Base-by-base conservation (phyloP, 1,284 basidiomycete species). In the Rhodotorula sp. region DNA sequence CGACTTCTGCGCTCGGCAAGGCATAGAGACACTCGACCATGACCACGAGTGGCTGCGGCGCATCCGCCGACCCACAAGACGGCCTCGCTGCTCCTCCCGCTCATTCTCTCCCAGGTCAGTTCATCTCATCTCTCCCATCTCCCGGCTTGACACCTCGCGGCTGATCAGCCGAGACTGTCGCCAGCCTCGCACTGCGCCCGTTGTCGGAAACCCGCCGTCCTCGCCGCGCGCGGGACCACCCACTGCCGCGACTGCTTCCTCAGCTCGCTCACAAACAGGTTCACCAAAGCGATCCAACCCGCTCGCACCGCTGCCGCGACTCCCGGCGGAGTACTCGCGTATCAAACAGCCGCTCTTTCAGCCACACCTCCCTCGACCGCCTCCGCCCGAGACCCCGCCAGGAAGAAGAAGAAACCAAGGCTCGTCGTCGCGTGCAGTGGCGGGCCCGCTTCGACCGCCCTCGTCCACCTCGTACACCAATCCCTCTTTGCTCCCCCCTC, bases 401-500 rank as follows among this genome's bases (percentile, higher is more conserved):
- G n/a, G n/a, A n/a, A n/a, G n/a, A n/a, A 31, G n/a, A 23, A 34
- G 45, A 34, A 47, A 34, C 65, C 61, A 28, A 14, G 10, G 38
- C 47, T 71, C 18, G 49, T 71, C 15, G 60, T 71, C n/a, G 70
- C 70, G 4, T 71, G 62, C 56, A 56, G 56, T 18, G 70, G 70
- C 1, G 70, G 70, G 0, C 21, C 8, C 4, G 65, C 57, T 15
- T 68, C 66, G 21, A 38, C 66, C 50, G 70, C 68, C 26, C 60
- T 71, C 49, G 56, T 71, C 63, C 55, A 62, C 16, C 56, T 45
- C 14, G 31, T 57, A 15, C 56, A 49, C 59, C 67, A 38, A 47
- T 23, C 66, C 21, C 63, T 66, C 55, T 66, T 64, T 45, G 26
- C 21, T 12, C n/a, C 45, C 21, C 28, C 52, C 38, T 12, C 52